Evolutionary conservation across 106 monocot genomes (phyloP).

Genomic region (Dioscorea dumetorum): DNA sequence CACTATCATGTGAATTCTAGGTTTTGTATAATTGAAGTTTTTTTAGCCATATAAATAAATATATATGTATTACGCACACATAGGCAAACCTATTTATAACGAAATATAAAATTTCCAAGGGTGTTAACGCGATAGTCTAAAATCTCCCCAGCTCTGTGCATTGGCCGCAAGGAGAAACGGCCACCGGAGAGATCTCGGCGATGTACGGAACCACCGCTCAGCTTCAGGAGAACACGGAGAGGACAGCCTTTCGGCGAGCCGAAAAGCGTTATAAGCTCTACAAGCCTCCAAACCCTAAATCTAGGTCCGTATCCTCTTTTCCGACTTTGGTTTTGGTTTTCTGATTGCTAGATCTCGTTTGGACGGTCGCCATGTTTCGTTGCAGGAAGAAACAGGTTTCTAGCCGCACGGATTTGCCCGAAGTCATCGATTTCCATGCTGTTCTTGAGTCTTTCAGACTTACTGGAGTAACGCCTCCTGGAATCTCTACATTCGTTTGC

Average conservation of each 20-base stretch:
- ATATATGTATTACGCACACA: too few species aligned
- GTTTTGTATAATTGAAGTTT: too few species aligned
- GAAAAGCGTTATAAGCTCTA: constrained; percentile 93
- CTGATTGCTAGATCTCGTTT: neutral
- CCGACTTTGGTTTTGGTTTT: neutral
- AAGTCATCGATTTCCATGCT: constrained; percentile 69
- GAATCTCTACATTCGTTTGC: constrained; percentile 28
- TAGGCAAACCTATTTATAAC: too few species aligned
- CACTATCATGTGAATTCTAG: too few species aligned
- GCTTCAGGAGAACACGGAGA: constrained; percentile 24
- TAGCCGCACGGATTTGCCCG: constrained; percentile 44
- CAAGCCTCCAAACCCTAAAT: constrained; percentile 26
- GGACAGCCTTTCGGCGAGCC: constrained; percentile 73
- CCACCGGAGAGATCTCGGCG: neutral
- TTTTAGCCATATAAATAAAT: too few species aligned
- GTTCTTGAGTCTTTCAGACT: constrained; percentile 31
- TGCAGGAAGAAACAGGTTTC: constrained; percentile 21
- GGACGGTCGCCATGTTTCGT: neutral
- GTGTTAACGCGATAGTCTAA: too few species aligned
- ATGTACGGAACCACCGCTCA: neutral
- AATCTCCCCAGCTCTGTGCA: too few species aligned
- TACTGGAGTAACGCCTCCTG: constrained; percentile 32
- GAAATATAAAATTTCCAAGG: too few species aligned
- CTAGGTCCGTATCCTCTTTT: constrained; percentile 10
- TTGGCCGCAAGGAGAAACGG: too few species aligned